Base-by-base conservation (phyloP, 2,329 filamentous ascomycete genomes). In the Trichoderma sp. region DNA sequence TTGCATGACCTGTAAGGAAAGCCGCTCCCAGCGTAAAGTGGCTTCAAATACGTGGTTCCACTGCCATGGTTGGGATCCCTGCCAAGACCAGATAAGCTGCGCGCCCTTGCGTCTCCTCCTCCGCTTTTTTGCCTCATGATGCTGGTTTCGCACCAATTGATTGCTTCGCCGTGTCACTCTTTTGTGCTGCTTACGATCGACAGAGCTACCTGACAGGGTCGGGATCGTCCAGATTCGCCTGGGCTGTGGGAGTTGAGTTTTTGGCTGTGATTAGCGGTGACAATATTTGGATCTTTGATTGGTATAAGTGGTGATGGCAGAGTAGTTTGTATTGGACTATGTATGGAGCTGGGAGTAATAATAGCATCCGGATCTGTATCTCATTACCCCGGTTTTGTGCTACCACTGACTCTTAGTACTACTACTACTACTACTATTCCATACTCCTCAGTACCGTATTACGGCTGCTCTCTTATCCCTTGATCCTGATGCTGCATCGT, bases 61-160 rank as follows among this genome's bases (percentile, higher is more conserved):
- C 63, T 56, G 35, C 52, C 48, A 52, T 34, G 50, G 52, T 5
- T 42, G 17, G 63, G 37, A 35, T 57, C 48, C 37, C 42, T 57
- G 63, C 63, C 63, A 48, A 57, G 63, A 57, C 48, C 63, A 57
- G 63, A 65, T 57, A 56, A 65, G 63, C 53, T 56, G 50, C 63
- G 39, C 37, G 63, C 52, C 52, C 61, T 64, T 64, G 61, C 61
- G 52, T 54, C 35, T n/a, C n/a, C n/a, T 37, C 59, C 27, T 63
- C 59, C 59, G 32, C 59, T 63, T 63, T 63, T 61, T 63, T 34
- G n/a, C 10, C 42, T 48, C 42, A 29, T 29, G 4, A 7, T 29
- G 29, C 4, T 53, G 22, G 8, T 32, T 17, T 25, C n/a, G 9
- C 10, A 6, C 15, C 27, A 17, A 29, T 60, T 42, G 9, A 53